Evolutionary conservation across 257 asterid genomes (phyloP).

Genomic region (Nicotiana tabacum): DNA sequence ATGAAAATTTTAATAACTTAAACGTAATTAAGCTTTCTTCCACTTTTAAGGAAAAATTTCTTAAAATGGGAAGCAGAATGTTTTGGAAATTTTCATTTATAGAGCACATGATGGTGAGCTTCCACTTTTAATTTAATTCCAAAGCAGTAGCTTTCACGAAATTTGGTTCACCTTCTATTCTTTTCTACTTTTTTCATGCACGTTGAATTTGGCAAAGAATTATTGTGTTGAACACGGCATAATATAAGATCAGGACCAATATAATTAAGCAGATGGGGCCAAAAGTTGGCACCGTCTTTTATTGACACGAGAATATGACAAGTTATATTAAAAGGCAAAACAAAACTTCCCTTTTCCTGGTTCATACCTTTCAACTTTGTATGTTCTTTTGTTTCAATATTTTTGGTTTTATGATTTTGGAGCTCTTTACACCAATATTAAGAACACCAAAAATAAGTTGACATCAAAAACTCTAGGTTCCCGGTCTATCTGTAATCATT

Average conservation of each 20-base stretch:
- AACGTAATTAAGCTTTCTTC: background rate
- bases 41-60: background rate
- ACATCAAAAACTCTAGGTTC: background rate
- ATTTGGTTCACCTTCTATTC: background rate
- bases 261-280: conserved; percentile 11
- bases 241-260: background rate
- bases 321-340: background rate
- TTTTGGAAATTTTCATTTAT: background rate
- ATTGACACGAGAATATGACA: conserved; percentile 15
- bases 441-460: background rate
- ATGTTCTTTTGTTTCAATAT: background rate
- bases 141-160: background rate
- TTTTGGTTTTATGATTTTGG: background rate
- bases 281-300: conserved; percentile 35
- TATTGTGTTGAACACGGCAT: conserved; percentile 17
- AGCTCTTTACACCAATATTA: conserved; percentile 1
- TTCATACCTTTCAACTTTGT: background rate
- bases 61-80: background rate
- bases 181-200: background rate
- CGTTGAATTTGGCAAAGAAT: background rate
- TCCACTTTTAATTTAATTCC: background rate
- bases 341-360: background rate
- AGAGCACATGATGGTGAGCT: background rate
- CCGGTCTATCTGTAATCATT: background rate
- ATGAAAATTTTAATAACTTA: background rate